Evolutionary conservation across 176 grass and related monocot species (phyloP), one percentile per base, ranked within the genome.

Genomic region (Puya raimondii): DNA sequence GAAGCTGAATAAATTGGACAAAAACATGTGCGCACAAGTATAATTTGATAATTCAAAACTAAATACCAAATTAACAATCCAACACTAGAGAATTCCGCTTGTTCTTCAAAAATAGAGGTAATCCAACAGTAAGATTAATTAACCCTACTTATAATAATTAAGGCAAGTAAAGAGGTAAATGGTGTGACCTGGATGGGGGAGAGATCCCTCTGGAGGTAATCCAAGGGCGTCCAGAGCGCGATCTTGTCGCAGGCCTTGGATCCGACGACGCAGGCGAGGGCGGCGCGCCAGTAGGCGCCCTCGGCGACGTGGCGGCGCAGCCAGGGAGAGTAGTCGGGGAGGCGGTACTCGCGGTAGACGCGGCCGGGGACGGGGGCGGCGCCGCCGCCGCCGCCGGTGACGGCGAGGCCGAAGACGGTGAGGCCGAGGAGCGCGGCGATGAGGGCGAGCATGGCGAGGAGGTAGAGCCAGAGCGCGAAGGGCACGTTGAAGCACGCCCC

Each of bases 401-500:
- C 82, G 11, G 74, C 85, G 63, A 91, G 20, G 5, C 88, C 88
- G 47, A 96, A 86, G 12, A 77, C 58, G 1, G 82, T 82, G 14
- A 79, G 50, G 54, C 85, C 80, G 1, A 88, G 86, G 7, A 96
- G 74, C 12, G 75, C 74, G 0, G 75, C 14, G 26, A 96, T 75
- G 29, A 96, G 88, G 11, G 91, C 68, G 18, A 91, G 68, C 50
- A 96, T 74, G 58, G 80, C 83, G 12, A 74, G 48, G 10, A 96
- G 91, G 87, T 96, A 88, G 1, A 96, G 70, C 85, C 85, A 96
- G 22, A 96, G 78, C 21, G 85, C 91, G 17, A 74, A 85, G 0
- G 82, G 57, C 49, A 96, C 80, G 27, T 84, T 79, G 76, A 88
- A 96, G 78, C 88, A 88, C 3, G 82, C 80, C 67, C 88, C 91